Conservation (phyloP, 768 basidiomycete species). For the Podaxis pistillaris region DNA sequence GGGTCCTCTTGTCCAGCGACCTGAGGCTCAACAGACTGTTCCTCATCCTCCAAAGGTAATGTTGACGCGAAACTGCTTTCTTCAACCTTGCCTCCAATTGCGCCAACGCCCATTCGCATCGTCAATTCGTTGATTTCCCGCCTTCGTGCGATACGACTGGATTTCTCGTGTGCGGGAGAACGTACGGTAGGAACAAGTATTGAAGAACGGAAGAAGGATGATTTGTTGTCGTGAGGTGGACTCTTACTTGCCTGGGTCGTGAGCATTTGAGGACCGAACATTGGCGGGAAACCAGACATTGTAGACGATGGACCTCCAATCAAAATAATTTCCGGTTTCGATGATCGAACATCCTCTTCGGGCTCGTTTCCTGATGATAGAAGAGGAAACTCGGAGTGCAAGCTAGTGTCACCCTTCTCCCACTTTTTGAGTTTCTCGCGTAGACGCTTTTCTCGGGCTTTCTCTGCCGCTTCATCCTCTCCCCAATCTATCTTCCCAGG, state of each 20-base stretch:
- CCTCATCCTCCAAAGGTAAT: constrained; percentile 7
- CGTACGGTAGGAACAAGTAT: constrained; percentile 65
- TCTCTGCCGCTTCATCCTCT: constrained; percentile 65
- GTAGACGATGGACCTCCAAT: constrained; percentile 40
- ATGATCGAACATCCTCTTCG: constrained; percentile 29
- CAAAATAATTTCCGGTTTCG: constrained; percentile 47
- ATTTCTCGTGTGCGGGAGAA: constrained; percentile 51
- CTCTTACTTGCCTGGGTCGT: constrained; percentile 15
- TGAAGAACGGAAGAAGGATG: constrained; percentile 63
- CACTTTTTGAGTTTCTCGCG: constrained; percentile 70
- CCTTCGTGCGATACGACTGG: constrained; percentile 58
- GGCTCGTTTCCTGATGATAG: constrained; percentile 40
- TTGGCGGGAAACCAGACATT: constrained; percentile 34
- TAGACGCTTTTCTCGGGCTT: constrained; percentile 69
- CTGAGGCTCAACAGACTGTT: constrained; percentile 2
- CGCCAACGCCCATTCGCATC: constrained; percentile 81
- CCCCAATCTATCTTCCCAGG: constrained; percentile 52
- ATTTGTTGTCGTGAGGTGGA: constrained; percentile 24
- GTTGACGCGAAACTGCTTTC: constrained; percentile 19
- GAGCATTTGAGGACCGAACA: constrained; percentile 23
- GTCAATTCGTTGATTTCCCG: constrained; percentile 78
- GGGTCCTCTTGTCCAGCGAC: background rate
- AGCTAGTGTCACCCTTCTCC: constrained; percentile 59
- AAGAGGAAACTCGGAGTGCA: constrained; percentile 65
- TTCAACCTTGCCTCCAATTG: constrained; percentile 67